Evolutionary conservation across 2,329 filamentous ascomycete species (phyloP).

Genomic region (Fusarium sororula): DNA sequence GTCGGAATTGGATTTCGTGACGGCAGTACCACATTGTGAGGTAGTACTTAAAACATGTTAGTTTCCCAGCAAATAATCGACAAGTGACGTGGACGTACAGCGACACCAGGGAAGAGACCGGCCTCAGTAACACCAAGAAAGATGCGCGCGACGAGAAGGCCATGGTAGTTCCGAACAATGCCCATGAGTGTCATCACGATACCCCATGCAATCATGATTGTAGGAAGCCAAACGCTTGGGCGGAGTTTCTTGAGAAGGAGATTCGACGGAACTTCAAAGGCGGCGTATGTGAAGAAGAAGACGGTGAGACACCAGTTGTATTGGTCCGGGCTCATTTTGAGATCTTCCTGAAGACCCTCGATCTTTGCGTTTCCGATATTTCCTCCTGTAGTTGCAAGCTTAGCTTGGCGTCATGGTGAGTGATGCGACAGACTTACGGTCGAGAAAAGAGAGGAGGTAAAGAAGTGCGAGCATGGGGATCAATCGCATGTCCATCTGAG

Average conservation of each 20-base stretch:
- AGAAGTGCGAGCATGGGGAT: constrained; percentile 72
- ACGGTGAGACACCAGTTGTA: constrained; percentile 77
- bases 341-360: constrained; percentile 61
- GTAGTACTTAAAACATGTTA: constrained; percentile 52
- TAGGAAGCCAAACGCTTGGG: constrained; percentile 77
- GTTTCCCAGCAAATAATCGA: not conserved
- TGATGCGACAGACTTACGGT: constrained; percentile 52
- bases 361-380: constrained; percentile 76
- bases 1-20: constrained; percentile 63
- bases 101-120: constrained; percentile 72
- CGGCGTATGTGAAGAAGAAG: constrained; percentile 82
- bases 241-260: constrained; percentile 77
- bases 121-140: constrained; percentile 73
- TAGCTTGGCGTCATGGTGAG: not conserved
- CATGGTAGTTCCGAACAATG: constrained; percentile 59
- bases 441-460: constrained; percentile 75
- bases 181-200: constrained; percentile 62
- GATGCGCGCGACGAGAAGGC: constrained; percentile 61
- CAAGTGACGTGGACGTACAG: constrained; percentile 44
- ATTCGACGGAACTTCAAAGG: constrained; percentile 82
- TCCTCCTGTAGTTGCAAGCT: constrained; percentile 51
- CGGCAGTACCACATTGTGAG: constrained; percentile 68
- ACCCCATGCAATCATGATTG: constrained; percentile 75
- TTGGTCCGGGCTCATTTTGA: constrained; percentile 68
- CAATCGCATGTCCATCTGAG: constrained; percentile 60